Base-by-base conservation (phyloP, 768 basidiomycete genomes). In the Suillus weaverae region DNA sequence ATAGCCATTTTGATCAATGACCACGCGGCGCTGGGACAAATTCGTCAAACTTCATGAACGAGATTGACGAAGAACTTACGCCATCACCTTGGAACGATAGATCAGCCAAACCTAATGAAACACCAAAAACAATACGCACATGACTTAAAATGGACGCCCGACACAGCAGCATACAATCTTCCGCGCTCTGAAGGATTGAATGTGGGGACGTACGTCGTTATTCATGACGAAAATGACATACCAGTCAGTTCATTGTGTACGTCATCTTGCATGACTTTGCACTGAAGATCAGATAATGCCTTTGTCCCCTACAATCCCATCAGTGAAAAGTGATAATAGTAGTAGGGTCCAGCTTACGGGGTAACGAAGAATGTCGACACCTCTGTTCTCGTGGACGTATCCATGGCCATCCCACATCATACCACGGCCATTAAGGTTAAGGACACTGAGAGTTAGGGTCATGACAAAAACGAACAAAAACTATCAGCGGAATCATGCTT, bases 121-220 rank as follows among this genome's bases (percentile, higher is more conserved):
- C 26, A 30, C 3, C 3, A 5, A 59, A 48, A 3, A 54, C 20
- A 20, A 36, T 14, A 68, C 70, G 54, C 44, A 67, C 70, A 71
- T 56, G 44, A 33, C 51, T 50, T 63, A 39, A 68, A 69, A 46
- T 71, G 70, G 5, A 69, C 35, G 3, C 70, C 70, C 4, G 70
- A 61, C 7, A 56, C 59, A 56, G 65, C 48, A 14, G 63, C 39
- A 50, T 71, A 70, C 5, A 54, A 54, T 39, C 26, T 26, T n/a
- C 70, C 70, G 9, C 70, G 67, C 26, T 60, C 44, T 57, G 14
- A 5, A 16, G 1, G 10, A 41, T 41, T 30, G 11, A 13, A 59
- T 48, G 36, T 44, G 5, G 38, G 22, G 22, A 32, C 10, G 5
- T 18, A 7, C 2, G 1, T 57, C 36, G 5, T 26, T 5, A 13